These are phyloP conservation scores for Monilinia aucupariae DNA, from an alignment of 2,329 filamentous ascomycete species.

Conservation along the genomic window DNA sequence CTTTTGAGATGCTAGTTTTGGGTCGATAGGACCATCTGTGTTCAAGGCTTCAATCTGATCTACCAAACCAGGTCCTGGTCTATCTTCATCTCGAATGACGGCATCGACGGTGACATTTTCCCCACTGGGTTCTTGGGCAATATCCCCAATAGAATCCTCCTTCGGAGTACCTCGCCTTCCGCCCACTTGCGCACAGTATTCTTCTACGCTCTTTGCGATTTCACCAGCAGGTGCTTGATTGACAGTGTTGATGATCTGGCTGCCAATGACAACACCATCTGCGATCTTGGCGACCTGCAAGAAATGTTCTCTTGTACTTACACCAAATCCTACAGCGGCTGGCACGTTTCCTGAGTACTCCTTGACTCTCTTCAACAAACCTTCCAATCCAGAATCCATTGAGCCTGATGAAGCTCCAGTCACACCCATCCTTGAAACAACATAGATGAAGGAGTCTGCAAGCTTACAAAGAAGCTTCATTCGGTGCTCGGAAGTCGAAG, in stretches of 20 bases:
- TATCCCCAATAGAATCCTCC: constrained; percentile 51
- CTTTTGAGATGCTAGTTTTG: constrained; percentile 65
- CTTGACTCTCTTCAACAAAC: constrained; percentile 79
- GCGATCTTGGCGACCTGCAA: constrained; percentile 74
- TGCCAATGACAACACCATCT: constrained; percentile 94
- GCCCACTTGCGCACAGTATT: constrained; percentile 76
- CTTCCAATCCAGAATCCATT: constrained; percentile 74
- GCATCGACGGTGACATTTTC: constrained; percentile 61
- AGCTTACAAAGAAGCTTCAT: constrained; percentile 97
- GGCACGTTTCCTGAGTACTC: constrained; percentile 87
- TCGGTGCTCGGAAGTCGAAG: constrained; percentile 82
- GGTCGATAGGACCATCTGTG: constrained; percentile 41
- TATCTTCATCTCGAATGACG: constrained; percentile 47
- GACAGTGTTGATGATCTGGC: constrained; percentile 84
- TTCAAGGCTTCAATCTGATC: constrained; percentile 68
- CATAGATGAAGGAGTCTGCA: constrained; percentile 97
- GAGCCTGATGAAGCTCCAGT: constrained; percentile 76
- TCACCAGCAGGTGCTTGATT: constrained; percentile 61
- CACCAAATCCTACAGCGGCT: constrained; percentile 89
- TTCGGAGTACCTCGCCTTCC: constrained; percentile 44
- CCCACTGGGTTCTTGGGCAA: constrained; percentile 53
- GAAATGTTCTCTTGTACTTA: constrained; percentile 94
- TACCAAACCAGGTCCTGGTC: constrained; percentile 28
- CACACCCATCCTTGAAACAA: constrained; percentile 94
- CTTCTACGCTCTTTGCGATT: constrained; percentile 67